Evolutionary conservation across 768 basidiomycete genomes (phyloP), one percentile per base, ranked within the genome.

Genomic region (Pleurotus salmoneostramineus): DNA sequence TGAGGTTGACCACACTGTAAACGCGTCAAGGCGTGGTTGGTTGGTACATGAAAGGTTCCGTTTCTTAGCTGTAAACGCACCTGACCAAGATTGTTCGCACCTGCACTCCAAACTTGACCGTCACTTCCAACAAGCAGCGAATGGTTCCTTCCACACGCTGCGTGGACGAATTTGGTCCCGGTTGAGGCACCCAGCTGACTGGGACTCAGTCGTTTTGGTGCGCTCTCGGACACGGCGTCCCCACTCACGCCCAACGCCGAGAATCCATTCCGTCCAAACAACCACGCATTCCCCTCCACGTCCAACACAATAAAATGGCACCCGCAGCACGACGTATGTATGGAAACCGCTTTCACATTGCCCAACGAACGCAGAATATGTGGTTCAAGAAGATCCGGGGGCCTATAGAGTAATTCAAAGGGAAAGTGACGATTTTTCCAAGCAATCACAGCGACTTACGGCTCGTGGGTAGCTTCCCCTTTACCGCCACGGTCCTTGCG

Each of bases 331-430:
- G 89, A 88, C 7, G 90, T 80, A 69, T 95, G 87, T 52, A 95
- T 72, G 6, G 88, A 89, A 17, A 76, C 72, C 7, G 81, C 77
- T 67, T 87, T 84, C 72, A 95, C 79, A 69, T 95, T 95, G 68
- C 84, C 80, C 34, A 98, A 77, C 0, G 93, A 91, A 58, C 96
- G 90, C 14, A 98, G 81, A 65, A 96, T 92, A 71, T 95, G 84
- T 0, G 95, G 94, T 70, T 91, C 85, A 55, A 88, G 80, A 3
- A 98, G 82, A 77, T 98, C 95, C 3, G 93, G 88, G 60, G 79
- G 84, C 69, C 79, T 45, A 21, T 8, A 40, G 12, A 14, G 34
- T 27, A 27, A 14, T 14, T 47, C 8, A 34, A 57, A 57, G 17
- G 45, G 32, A 7, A 21, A 33, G 27, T 35, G 27, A 12, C 27